phyloP scores from a whole-genome alignment of 768 basidiomycete genomes.

The Leucocoprinus sp. region DNA sequence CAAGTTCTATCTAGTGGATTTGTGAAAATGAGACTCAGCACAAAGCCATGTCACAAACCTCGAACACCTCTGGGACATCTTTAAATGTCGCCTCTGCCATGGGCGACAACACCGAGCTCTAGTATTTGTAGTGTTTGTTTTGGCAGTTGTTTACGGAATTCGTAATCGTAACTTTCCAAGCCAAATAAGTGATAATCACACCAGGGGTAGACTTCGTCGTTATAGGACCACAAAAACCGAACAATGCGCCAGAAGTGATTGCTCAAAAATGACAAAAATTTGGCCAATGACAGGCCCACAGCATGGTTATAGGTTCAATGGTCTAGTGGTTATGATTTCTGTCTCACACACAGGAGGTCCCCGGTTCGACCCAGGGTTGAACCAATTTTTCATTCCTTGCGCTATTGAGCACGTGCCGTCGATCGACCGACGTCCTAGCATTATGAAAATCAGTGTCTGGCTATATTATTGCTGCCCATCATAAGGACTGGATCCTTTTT shows the following conservation, averaged over 20 bases:
- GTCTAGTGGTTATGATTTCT: conserved; percentile 46
- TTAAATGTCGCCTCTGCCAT: conserved; percentile 63
- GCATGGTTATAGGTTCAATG: conserved; percentile 31
- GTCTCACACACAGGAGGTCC: conserved; percentile 26
- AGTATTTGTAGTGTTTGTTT: conserved; percentile 8
- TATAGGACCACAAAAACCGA: too few relatives aligned
- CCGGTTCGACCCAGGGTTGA: conserved; percentile 32
- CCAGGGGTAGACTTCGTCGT: background rate
- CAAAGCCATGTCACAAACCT: conserved; percentile 41
- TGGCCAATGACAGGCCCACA: background rate
- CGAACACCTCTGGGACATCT: conserved; percentile 95
- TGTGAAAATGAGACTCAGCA: conserved; percentile 10
- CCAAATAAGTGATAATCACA: conserved; percentile 1
- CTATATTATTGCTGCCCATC: background rate
- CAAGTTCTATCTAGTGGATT: conserved; percentile 64
- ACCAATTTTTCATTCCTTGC: conserved; percentile 20
- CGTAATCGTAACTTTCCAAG: background rate
- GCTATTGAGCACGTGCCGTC: conserved; percentile 9
- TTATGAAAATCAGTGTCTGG: background rate
- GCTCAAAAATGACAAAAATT: background rate
- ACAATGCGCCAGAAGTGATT: background rate
- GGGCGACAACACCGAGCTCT: background rate
- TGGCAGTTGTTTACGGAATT: conserved; percentile 2
- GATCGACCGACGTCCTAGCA: background rate
- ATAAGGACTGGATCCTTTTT: conserved; percentile 8